These are phyloP conservation scores for Eleusine indica DNA, from an alignment of 176 grass and related monocot species.

Conservation along the genomic window DNA sequence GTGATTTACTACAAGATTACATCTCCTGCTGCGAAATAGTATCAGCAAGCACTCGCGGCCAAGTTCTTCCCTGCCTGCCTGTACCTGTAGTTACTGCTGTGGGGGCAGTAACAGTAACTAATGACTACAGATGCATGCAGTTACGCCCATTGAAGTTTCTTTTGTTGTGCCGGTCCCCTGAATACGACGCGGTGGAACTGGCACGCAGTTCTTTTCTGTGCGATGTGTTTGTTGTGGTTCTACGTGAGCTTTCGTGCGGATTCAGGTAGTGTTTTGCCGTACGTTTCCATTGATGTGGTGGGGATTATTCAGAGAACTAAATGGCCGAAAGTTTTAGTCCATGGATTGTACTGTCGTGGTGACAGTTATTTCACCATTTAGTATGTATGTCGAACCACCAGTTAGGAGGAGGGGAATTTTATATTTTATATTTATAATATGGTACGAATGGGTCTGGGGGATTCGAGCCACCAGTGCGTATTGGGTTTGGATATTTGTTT, in stretches of 20 bases:
- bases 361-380: background rate
- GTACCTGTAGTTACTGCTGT: constrained; percentile 34
- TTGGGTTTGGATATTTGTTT: constrained; percentile 11
- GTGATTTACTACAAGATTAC: constrained; percentile 1
- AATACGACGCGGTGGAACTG: constrained; percentile 18
- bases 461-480: background rate
- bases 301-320: background rate
- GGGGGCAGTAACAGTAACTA: constrained; percentile 8
- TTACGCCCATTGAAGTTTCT: constrained; percentile 40
- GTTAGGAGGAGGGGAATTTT: background rate
- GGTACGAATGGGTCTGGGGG: constrained; percentile 18
- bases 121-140: constrained; percentile 34
- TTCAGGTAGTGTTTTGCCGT: constrained; percentile 11
- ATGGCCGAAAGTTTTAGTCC: constrained; percentile 26
- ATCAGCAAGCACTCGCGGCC: background rate
- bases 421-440: constrained; percentile 8
- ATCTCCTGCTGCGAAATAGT: background rate
- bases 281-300: constrained; percentile 14
- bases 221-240: constrained; percentile 3
- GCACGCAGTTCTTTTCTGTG: constrained; percentile 15
- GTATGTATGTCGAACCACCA: background rate
- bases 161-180: constrained; percentile 16
- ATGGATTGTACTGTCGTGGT: background rate
- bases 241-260: constrained; percentile 4
- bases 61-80: constrained; percentile 24